Percentiles rank a stretch among this genome's conserved stretches.
These are phyloP conservation scores for Xylaria sp. DNA, from an alignment of 2,329 filamentous ascomycete species.

Conservation along the genomic window DNA sequence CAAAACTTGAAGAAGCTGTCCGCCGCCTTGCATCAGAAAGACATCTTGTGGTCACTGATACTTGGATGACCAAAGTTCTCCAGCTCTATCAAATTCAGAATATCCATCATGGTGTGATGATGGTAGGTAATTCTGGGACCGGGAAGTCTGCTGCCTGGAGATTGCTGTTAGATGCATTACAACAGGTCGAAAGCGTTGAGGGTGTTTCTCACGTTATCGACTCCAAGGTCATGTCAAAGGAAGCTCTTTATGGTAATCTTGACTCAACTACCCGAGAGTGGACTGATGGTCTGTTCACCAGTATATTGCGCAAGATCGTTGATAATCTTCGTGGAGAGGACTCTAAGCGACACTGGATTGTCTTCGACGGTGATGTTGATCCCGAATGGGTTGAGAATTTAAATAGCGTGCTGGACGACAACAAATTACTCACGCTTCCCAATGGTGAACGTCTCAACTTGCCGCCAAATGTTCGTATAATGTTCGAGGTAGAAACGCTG, in stretches of 20 bases:
- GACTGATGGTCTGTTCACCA: constrained; percentile 98
- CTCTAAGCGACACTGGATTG: constrained; percentile 97
- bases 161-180: constrained; percentile 86
- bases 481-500: constrained; percentile 99
- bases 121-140: constrained; percentile 97
- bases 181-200: constrained; percentile 88
- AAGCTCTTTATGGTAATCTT: constrained; percentile 92
- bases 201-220: constrained; percentile 98
- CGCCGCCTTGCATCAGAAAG: constrained; percentile 81
- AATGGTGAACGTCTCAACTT: constrained; percentile 98
- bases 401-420: constrained; percentile 99
- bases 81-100: constrained; percentile 98
- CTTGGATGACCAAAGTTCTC: constrained; percentile 96
- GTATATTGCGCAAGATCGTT: constrained; percentile 96
- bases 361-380: constrained; percentile 98
- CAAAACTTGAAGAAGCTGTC: constrained; percentile 80
- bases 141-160: constrained; percentile 98
- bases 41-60: constrained; percentile 87
- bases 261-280: constrained; percentile 98
- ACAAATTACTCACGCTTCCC: constrained; percentile 94
- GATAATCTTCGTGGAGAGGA: constrained; percentile 98
- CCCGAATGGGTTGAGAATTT: constrained; percentile 99
- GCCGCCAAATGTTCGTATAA: constrained; percentile 93
- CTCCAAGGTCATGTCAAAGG: constrained; percentile 99
- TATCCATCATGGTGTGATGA: constrained; percentile 99